Base-by-base conservation (phyloP, 495 filamentous ascomycete species). In the Lophiotrema nucula region DNA sequence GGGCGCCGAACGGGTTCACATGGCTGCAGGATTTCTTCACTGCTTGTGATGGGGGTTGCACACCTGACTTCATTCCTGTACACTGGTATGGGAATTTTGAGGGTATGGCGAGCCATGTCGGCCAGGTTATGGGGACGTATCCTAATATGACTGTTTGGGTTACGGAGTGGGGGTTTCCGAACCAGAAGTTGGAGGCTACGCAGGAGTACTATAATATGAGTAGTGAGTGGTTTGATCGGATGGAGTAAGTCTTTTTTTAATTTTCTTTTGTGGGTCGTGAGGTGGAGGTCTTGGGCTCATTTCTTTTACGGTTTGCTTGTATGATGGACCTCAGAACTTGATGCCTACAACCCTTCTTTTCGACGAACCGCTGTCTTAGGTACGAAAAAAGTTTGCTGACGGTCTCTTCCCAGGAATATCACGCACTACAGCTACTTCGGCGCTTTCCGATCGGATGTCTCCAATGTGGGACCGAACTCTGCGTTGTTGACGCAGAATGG, bases 21-120 rank as follows among this genome's bases (percentile, higher is more conserved):
- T 91, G 88, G 88, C 65, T 89, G 53, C 62, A 80, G 55, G 67
- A 77, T 25, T 90, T 87, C 64, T 75, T 88, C 51, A 70, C 57
- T 18, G 79, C 76, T 21, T 79, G 76, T 49, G 66, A 71, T 38
- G 70, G 73, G 3, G 68, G 66, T 1, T 90, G 88, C 68, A 82
- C 76, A 0, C 79, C 79, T 26, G 88, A 90, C 67, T 90, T 92
- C 67, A 77, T 91, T 8, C 78, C 85, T 0, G 65, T 90, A 25
- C 88, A 92, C 64, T 91, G 84, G 83, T 92, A 92, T 62, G 86
- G 85, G 13, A 76, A 84, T 55, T 91, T 89, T 57, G 82, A 84
- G 54, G 88, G 86, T 0, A 62, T 92, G 47, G 85, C 86, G 6
- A 84, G 80, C 56, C 85, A 89, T 65, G 69, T 92, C 51, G 86